Evolutionary conservation across 2,329 filamentous ascomycete species (phyloP).

Genomic region (Aaosphaeria arxii): DNA sequence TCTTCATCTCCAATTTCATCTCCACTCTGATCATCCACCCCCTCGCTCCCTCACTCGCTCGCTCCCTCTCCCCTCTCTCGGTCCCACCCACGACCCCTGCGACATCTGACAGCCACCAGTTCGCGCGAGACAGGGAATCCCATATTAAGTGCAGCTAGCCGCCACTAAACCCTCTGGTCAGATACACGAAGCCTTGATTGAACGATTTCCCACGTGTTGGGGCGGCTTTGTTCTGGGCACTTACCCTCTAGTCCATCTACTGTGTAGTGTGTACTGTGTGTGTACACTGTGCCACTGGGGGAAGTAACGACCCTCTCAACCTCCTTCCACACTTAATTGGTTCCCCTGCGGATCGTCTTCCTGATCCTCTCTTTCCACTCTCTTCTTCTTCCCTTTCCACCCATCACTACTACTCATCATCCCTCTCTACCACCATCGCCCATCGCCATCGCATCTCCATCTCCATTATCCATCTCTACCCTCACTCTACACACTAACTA

Average conservation of each 20-base stretch:
- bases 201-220: constrained; percentile 38
- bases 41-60: too few relatives aligned
- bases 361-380: not conserved
- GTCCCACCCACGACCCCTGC: too few relatives aligned
- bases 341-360: not conserved
- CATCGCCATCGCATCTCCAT: not conserved
- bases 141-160: constrained; percentile 35
- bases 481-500: too few relatives aligned
- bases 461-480: too few relatives aligned
- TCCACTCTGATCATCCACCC: too few relatives aligned
- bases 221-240: constrained; percentile 21
- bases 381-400: not conserved
- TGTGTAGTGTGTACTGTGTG: too few relatives aligned
- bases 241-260: constrained; percentile 4
- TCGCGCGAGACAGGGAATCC: constrained; percentile 11
- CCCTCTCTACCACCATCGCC: not conserved
- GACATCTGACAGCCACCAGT: constrained; percentile 6
- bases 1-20: too few relatives aligned
- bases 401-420: not conserved
- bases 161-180: constrained; percentile 30
- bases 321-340: not conserved
- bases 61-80: too few relatives aligned
- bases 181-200: constrained; percentile 39
- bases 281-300: too few relatives aligned
- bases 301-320: not conserved